phyloP scores from a whole-genome alignment of 345 rosid genomes.

The Syzygium aqueum region DNA sequence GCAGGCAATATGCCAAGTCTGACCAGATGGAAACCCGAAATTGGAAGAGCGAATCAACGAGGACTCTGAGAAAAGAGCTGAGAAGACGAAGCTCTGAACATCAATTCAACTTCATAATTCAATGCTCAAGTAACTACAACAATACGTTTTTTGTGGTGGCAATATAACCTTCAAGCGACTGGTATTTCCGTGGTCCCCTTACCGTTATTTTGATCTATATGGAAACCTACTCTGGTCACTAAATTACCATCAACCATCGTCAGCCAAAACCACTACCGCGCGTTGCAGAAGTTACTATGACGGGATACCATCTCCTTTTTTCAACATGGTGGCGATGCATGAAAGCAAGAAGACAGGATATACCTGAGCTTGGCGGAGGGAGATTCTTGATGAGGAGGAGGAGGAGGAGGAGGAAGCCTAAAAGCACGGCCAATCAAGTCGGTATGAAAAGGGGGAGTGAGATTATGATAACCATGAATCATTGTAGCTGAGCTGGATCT shows the following conservation, averaged over 20 bases:
- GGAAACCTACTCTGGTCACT: not conserved
- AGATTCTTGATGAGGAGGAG: not conserved
- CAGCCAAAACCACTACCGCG: not conserved
- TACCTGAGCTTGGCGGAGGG: not conserved
- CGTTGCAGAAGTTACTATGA: not conserved
- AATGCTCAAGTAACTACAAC: not conserved
- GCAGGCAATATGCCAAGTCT: not conserved
- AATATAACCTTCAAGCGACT: not conserved
- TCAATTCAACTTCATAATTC: not conserved
- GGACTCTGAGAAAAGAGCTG: not conserved
- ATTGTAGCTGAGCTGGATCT: not conserved
- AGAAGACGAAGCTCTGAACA: not conserved
- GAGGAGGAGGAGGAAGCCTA: not conserved
- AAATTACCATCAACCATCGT: not conserved
- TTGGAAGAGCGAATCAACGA: not conserved
- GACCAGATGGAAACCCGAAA: not conserved
- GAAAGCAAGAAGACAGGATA: not conserved
- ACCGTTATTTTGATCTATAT: not conserved
- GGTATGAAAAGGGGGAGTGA: not conserved
- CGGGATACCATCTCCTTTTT: not conserved
- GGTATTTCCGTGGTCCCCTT: not conserved
- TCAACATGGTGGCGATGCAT: not conserved
- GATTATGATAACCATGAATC: not conserved
- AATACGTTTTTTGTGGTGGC: not conserved
- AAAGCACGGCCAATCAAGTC: not conserved